Evolutionary conservation across 2,329 filamentous ascomycete genomes (phyloP).

Genomic region (Domatiomyces catenatus): DNA sequence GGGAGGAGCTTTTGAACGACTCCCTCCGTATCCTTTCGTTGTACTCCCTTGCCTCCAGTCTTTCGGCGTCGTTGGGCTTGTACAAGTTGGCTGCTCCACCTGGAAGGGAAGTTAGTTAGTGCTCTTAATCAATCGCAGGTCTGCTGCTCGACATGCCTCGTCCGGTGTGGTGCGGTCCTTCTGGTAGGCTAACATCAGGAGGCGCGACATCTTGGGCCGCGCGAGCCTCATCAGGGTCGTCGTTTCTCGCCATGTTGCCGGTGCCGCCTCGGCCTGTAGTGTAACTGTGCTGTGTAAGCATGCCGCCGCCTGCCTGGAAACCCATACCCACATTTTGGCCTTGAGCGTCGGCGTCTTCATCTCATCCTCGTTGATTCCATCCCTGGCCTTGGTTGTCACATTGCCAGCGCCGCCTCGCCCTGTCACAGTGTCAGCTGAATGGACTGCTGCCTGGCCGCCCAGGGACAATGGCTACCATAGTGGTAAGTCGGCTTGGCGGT

Average conservation of each 20-base stretch:
- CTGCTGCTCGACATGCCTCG: slow-evolving; percentile 23
- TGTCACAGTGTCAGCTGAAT: background rate
- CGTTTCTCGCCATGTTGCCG: slow-evolving; percentile 73
- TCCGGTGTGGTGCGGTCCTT: slow-evolving; percentile 28
- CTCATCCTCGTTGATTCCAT: slow-evolving; percentile 24
- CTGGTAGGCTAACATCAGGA: slow-evolving; percentile 21
- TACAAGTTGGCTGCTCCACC: slow-evolving; percentile 18
- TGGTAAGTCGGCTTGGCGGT: background rate
- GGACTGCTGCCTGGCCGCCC: background rate
- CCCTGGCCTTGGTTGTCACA: slow-evolving; percentile 41
- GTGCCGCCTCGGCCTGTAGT: slow-evolving; percentile 80
- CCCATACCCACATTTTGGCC: slow-evolving; percentile 38
- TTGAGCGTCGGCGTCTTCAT: slow-evolving; percentile 31
- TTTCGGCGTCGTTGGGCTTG: slow-evolving; percentile 17
- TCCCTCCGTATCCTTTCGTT: slow-evolving; percentile 19
- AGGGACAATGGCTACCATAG: background rate
- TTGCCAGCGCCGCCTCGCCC: slow-evolving; percentile 35
- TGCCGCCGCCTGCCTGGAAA: slow-evolving; percentile 45
- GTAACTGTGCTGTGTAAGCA: slow-evolving; percentile 66
- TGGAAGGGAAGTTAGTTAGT: slow-evolving; percentile 3
- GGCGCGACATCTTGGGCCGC: slow-evolving; percentile 68
- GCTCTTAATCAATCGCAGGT: background rate
- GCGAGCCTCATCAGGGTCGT: slow-evolving; percentile 55
- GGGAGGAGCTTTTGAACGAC: slow-evolving; percentile 12
- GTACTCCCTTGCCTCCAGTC: slow-evolving; percentile 19